Percentiles rank a stretch among this genome's conserved stretches.
Evolutionary conservation across 139 green algal species (phyloP).

Genomic region (Asterochloris sp.): DNA sequence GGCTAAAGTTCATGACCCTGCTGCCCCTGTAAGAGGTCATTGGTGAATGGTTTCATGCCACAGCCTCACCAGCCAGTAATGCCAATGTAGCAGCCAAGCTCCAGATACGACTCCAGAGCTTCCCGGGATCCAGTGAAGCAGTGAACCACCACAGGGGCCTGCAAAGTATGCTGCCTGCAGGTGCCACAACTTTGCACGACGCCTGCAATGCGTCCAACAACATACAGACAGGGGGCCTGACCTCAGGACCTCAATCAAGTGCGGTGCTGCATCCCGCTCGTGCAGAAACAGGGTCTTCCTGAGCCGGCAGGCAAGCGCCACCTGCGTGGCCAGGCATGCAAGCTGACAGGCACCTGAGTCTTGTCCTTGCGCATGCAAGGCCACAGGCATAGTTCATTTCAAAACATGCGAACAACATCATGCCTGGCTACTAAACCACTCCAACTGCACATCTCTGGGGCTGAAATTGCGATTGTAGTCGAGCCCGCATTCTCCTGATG

Average conservation of each 20-base stretch:
- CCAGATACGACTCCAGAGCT: conserved; percentile 55
- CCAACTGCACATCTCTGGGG: conserved; percentile 59
- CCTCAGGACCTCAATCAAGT: conserved; percentile 49
- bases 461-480: conserved; percentile 83
- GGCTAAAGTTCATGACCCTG: no score
- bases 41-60: no score
- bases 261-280: conserved; percentile 56
- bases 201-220: not conserved
- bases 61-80: conserved; percentile 65
- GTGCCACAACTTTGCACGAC: not conserved
- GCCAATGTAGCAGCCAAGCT: conserved; percentile 58
- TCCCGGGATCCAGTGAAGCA: conserved; percentile 68
- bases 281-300: conserved; percentile 76
- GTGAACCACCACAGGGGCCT: conserved; percentile 57
- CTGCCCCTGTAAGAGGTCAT: no score
- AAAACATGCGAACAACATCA: no score
- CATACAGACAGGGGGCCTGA: not conserved
- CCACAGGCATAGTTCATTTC: not conserved
- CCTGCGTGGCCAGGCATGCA: conserved; percentile 14
- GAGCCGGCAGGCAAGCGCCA: conserved; percentile 59
- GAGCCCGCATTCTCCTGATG: conserved; percentile 64
- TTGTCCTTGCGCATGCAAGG: not conserved
- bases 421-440: conserved; percentile 57
- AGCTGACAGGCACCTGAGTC: not conserved
- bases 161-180: conserved; percentile 33